A percentile compares a stretch with the other conserved stretches of the same genome.
phyloP scores from a whole-genome alignment of 805 yeast genomes.

The Zygosaccharomyces rouxii region DNA sequence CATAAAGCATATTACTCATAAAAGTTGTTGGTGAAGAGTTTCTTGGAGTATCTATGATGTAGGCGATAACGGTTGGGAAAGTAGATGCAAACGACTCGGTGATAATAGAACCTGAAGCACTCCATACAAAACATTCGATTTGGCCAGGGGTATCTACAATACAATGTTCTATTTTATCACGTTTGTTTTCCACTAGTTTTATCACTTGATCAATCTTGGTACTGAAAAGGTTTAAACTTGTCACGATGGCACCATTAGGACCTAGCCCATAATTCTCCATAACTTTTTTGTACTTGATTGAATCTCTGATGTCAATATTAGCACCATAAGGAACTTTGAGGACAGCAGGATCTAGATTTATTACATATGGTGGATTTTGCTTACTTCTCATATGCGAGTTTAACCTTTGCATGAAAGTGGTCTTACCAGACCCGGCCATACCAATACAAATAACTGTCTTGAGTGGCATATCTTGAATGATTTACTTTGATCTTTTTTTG shows the following conservation, averaged over 20 bases:
- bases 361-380: constrained; percentile 77
- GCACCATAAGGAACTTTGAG: constrained; percentile 89
- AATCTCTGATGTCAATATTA: constrained; percentile 93
- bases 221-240: constrained; percentile 84
- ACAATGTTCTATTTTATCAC: constrained; percentile 54
- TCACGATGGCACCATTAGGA: constrained; percentile 97
- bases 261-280: constrained; percentile 95
- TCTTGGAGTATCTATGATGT: constrained; percentile 94
- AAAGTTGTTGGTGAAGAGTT: constrained; percentile 92
- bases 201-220: constrained; percentile 97
- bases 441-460: constrained; percentile 51
- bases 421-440: constrained; percentile 85
- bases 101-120: constrained; percentile 93
- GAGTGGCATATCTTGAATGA: constrained; percentile 32
- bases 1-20: constrained; percentile 97
- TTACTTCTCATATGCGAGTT: constrained; percentile 80
- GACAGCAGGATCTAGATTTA: constrained; percentile 96
- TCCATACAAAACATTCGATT: constrained; percentile 97
- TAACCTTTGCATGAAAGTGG: constrained; percentile 94
- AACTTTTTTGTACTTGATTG: constrained; percentile 90
- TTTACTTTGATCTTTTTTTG: neutral
- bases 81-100: constrained; percentile 96
- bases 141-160: constrained; percentile 98
- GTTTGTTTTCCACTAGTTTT: constrained; percentile 72
- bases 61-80: constrained; percentile 93